Base-by-base conservation (phyloP, 208 protist genomes). In the Phytomonas sp. region DNA sequence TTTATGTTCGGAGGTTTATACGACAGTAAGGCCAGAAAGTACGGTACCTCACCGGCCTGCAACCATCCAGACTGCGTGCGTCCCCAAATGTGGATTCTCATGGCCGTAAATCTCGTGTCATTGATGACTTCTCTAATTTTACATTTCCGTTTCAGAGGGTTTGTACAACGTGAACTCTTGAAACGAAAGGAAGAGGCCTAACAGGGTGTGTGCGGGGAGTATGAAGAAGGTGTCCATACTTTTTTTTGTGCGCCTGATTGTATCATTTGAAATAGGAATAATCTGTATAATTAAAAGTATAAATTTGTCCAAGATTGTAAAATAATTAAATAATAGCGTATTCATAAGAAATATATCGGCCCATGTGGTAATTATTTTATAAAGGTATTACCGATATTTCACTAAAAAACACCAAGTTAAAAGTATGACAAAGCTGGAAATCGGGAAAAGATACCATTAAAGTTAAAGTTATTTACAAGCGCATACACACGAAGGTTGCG, bases 1-100 rank as follows among this genome's bases (percentile, higher is more conserved):
- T 87, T 91, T 71, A 89, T 91, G 84, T 93, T 91, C 36, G 88
- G 88, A n/a, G 77, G 60, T 56, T 83, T 93, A 77, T 93, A 85
- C 68, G 88, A 91, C 67, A 72, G 72, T 33, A 75, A 86, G 63
- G 84, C 78, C 16, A 40, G 64, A 26, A 61, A 59, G 60, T 75
- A 78, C 29, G 63, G 63, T 1, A 76, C 70, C 19, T 32, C 64
- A 2, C 84, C 83, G 5, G 63, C n/a, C 29, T 91, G 84, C 77
- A 78, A 84, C 69, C 59, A 73, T 29, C 73, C 71, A 23, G 72
- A 67, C 14, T 91, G 84, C 64, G 83, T 91, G 67, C 77, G 78
- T 3, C 80, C 78, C 30, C 83, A 90, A 63, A 86, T 90, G 80
- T 81, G 76, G 45, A 86, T 94, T 56, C 76, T 94, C 12, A 80